A percentile compares a stretch with the other conserved stretches of the same genome.
phyloP scores from a whole-genome alignment of 139 green algal genomes.

The Closterium sp. region DNA sequence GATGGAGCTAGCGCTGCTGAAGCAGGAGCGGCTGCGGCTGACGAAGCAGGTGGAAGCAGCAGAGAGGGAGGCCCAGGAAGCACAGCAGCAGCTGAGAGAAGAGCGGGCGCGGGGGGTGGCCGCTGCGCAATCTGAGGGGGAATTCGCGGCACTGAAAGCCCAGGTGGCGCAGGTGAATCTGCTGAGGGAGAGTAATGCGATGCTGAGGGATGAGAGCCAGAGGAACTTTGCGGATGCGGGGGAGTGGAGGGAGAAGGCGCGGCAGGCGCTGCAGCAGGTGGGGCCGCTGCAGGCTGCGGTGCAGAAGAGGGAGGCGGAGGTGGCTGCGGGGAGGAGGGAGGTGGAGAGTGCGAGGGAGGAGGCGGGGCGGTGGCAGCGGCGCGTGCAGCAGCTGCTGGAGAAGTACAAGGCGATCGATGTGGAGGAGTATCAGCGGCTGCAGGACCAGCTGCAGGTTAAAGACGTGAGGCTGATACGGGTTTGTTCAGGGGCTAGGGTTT shows the following conservation, averaged over 20 bases:
- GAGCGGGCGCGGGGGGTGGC: neutral
- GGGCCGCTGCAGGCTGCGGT: constrained; percentile 27
- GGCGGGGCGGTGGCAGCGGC: constrained; percentile 25
- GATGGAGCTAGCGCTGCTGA: constrained; percentile 32
- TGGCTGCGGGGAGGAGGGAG: constrained; percentile 12
- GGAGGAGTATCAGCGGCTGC: constrained; percentile 47
- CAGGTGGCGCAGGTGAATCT: constrained; percentile 56
- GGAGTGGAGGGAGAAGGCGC: constrained; percentile 36
- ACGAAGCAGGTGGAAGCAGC: constrained; percentile 28
- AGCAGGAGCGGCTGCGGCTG: constrained; percentile 42
- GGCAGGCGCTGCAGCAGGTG: neutral
- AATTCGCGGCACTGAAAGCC: constrained; percentile 22
- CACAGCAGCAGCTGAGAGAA: constrained; percentile 17
- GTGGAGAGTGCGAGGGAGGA: constrained; percentile 9
- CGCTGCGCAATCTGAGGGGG: constrained; percentile 12
- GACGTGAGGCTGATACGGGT: neutral
- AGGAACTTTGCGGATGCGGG: constrained; percentile 26
- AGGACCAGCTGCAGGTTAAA: neutral
- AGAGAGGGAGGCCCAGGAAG: constrained; percentile 15
- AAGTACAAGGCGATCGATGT: constrained; percentile 52
- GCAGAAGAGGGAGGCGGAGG: constrained; percentile 10
- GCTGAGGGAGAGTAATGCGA: constrained; percentile 56
- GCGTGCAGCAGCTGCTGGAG: constrained; percentile 48
- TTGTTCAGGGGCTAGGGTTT: neutral
- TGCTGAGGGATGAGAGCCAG: constrained; percentile 52